Base-by-base conservation (phyloP, 116 monocot species). In the Posidonia oceanica region DNA sequence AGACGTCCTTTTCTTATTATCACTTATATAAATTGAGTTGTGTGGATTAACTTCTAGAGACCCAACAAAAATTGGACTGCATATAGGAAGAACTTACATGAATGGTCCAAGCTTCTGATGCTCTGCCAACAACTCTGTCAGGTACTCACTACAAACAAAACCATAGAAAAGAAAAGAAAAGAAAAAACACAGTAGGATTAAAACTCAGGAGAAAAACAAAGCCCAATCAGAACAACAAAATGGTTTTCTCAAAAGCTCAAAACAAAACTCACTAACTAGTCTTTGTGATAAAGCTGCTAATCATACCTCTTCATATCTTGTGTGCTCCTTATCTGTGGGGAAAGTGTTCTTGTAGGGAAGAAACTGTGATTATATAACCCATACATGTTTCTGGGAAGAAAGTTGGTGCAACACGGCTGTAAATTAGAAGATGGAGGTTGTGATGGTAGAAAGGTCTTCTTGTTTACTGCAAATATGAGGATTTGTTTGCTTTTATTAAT, bases 71-170 rank as follows among this genome's bases (percentile, higher is more conserved):
- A n/a, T n/a, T n/a, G n/a, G 74, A 76, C 81, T 89, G 76, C 96
- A 96, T 76, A 96, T 82, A 38, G 96, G 96, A 68, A 96, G 87
- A 66, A 96, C 87, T 81, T 91, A 86, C 83, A 91, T 75, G 80
- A 96, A 96, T 38, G 96, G 96, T 29, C 91, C 89, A 70, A 96
- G 83, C 81, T 96, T 96, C 72, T 96, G 92, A 75, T 89, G 88
- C 83, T 96, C 96, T 68, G 81, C 79, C 69, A 96, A 69, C 77
- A 96, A 77, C 81, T 91, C 96, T 71, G 87, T 78, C 87, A 96
- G 85, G 82, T 96, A 96, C 77, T 91, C 87, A 85, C 96, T 91
- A 76, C 37, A 39, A 73, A 55, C 36, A 36, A 64, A 70, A 82
- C 54, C 70, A 57, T 37, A 62, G 56, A 55, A 68, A 39, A 23